Base-by-base conservation (phyloP, 768 basidiomycete species). In the Tricholoma matsutake region DNA sequence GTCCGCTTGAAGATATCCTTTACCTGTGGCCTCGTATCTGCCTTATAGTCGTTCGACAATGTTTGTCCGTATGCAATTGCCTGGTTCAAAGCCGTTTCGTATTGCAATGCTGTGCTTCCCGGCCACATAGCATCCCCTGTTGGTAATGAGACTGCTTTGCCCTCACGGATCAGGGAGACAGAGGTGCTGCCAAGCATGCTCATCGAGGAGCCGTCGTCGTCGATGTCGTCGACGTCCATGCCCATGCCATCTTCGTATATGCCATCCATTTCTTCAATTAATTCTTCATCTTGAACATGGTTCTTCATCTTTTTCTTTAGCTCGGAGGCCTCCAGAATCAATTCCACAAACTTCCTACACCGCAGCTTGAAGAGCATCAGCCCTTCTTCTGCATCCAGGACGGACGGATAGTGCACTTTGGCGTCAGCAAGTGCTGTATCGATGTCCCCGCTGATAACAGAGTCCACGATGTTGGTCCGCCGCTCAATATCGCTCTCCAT, bases 261-360 rank as follows among this genome's bases (percentile, higher is more conserved):
- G 59, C 73, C 71, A 73, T 79, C 77, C 72, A 72, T 79, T 63
- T 71, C 78, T 57, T 73, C 78, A 45, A 71, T 72, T 69, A 72
- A 75, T 59, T 74, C 71, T 59, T 78, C 80, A 18, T 64, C 65
- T 28, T 64, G 63, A n/a, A 13, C 51, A n/a, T 54, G 31, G 70
- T 72, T 61, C 79, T 51, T 79, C 76, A 86, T 81, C 65, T 76
- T 80, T 74, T 88, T 87, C 76, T 86, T 84, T 62, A 89, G 75
- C 62, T 87, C 89, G 5, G 85, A 81, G 9, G 90, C 86, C 64
- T 86, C 84, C 65, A 93, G 68, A 13, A 92, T 83, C 29, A 93
- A 81, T 72, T 95, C 93, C 49, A 95, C 86, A 67, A 95, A 93
- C 73, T 89, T 91, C 66, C 92, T 82, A 74, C 92, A 92, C 25